Evolutionary conservation across 768 basidiomycete species (phyloP).

Genomic region (Lanmaoa pseudosensibilis): DNA sequence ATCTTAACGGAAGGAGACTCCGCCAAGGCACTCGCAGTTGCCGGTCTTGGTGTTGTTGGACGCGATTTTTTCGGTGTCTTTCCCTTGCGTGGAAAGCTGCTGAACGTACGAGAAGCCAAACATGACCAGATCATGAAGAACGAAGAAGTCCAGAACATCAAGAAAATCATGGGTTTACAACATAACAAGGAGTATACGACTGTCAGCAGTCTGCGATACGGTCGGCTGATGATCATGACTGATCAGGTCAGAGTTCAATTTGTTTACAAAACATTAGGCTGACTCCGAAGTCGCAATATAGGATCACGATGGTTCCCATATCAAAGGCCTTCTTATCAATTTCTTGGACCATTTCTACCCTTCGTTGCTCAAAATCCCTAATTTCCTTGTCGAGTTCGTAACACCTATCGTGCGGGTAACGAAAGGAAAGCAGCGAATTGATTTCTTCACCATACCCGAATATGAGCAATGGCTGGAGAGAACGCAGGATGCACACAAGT

Average conservation of each 20-base stretch:
- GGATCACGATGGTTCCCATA: constrained; percentile 99
- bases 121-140: constrained; percentile 99
- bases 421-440: constrained; percentile 73
- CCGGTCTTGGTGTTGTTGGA: constrained; percentile 92
- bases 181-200: constrained; percentile 87
- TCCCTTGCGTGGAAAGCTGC: constrained; percentile 92
- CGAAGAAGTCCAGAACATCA: constrained; percentile 94
- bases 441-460: constrained; percentile 98
- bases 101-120: constrained; percentile 96
- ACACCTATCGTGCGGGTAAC: constrained; percentile 95
- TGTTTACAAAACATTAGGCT: background rate
- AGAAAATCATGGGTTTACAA: constrained; percentile 96
- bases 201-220: constrained; percentile 76
- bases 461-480: constrained; percentile 89
- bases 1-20: constrained; percentile 99
- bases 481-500: constrained; percentile 74
- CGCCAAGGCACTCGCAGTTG: constrained; percentile 94
- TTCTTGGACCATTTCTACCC: constrained; percentile 97
- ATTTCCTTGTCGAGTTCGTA: constrained; percentile 96
- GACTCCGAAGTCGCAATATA: constrained; percentile 31
- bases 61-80: constrained; percentile 98
- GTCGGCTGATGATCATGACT: constrained; percentile 98
- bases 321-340: constrained; percentile 99
- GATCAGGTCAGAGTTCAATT: constrained; percentile 72
- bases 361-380: constrained; percentile 84